phyloP scores from a whole-genome alignment of 1,284 basidiomycete species.

The Boletus nobilissimus region DNA sequence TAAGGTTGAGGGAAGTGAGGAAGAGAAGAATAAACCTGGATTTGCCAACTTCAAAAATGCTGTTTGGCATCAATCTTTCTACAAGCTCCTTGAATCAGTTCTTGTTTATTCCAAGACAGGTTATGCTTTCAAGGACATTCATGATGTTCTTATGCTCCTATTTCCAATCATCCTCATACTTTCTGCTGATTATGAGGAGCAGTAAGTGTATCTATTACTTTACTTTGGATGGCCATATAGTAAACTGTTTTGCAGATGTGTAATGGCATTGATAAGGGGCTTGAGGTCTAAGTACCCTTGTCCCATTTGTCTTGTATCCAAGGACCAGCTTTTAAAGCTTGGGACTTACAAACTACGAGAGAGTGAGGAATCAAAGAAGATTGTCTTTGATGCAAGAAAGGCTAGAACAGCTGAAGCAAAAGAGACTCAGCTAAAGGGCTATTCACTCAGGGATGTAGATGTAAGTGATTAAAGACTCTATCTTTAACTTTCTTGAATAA shows the following conservation, averaged over 20 bases:
- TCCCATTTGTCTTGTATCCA: conserved; percentile 21
- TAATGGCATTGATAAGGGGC: conserved; percentile 22
- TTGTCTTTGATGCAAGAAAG: no score
- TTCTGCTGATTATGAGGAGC: conserved; percentile 37
- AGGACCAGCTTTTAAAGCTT: conserved; percentile 11
- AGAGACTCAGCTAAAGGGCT: no score
- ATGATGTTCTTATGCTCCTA: not conserved
- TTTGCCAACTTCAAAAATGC: conserved; percentile 49
- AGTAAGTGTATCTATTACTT: conserved; percentile 27
- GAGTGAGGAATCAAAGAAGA: no score
- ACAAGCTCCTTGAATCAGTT: conserved; percentile 28
- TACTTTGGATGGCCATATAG: no score
- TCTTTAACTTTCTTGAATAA: no score
- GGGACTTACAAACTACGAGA: no score
- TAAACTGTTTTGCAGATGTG: conserved; percentile 12
- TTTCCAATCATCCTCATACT: conserved; percentile 31
- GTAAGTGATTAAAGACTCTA: not conserved
- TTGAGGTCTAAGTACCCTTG: conserved; percentile 18
- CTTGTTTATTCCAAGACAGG: conserved; percentile 25
- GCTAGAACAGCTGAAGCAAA: no score
- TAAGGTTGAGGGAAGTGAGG: conserved; percentile 40
- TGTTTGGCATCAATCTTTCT: conserved; percentile 43
- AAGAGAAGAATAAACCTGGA: conserved; percentile 37
- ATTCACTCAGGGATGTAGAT: not conserved
- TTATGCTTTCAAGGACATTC: not conserved